Percentiles rank a stretch among this genome's conserved stretches.
Evolutionary conservation across 306 rosid species (phyloP).

Genomic region (Potentilla sterilis): DNA sequence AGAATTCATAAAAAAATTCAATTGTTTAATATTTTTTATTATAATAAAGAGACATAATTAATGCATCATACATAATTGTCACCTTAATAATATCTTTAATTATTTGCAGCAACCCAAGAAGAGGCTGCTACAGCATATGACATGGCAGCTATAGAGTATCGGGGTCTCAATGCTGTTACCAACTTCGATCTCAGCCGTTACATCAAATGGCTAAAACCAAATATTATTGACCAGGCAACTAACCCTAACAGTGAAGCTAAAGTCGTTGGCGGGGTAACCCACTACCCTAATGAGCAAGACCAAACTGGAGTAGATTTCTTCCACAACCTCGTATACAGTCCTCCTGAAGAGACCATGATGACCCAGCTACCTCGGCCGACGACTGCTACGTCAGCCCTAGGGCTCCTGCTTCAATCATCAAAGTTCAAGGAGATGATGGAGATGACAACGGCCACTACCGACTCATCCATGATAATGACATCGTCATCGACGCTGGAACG

Average conservation of each 20-base stretch:
- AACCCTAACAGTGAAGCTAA: conserved; percentile 14
- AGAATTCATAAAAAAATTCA: no score
- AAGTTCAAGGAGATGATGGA: conserved; percentile 57
- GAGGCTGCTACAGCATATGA: conserved; percentile 48
- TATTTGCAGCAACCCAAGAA: conserved; percentile 38
- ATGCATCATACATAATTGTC: background rate
- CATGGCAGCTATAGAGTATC: conserved; percentile 44
- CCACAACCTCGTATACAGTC: conserved; percentile 22
- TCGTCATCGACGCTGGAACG: conserved; percentile 12
- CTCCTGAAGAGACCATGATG: conserved; percentile 15
- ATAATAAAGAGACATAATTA: background rate
- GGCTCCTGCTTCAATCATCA: conserved; percentile 40
- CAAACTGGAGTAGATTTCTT: conserved; percentile 25
- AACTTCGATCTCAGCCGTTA: conserved; percentile 47
- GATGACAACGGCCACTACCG: conserved; percentile 23
- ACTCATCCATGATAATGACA: conserved; percentile 12
- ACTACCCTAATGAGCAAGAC: conserved; percentile 21
- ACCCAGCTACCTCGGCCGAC: conserved; percentile 27
- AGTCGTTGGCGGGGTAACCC: background rate
- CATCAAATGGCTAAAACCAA: conserved; percentile 46
- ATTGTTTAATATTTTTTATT: no score
- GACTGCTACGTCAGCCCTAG: conserved; percentile 44
- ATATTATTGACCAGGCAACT: background rate
- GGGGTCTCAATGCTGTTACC: conserved; percentile 48
- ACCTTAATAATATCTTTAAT: background rate